Base-by-base conservation (phyloP, 2,329 filamentous ascomycete genomes). In the Penicillium capsulatum region DNA sequence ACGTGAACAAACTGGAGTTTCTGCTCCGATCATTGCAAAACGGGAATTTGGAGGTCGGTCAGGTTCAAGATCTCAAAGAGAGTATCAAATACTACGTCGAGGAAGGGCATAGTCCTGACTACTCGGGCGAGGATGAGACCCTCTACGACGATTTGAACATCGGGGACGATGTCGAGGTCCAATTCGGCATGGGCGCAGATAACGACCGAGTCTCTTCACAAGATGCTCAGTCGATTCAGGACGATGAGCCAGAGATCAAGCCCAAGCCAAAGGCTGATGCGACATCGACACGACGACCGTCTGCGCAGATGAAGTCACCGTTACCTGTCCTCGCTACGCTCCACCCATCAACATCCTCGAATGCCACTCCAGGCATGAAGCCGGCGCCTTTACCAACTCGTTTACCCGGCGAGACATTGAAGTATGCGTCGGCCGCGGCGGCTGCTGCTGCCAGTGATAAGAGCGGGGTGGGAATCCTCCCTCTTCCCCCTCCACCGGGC, bases 61-160 rank as follows among this genome's bases (percentile, higher is more conserved):
- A 92, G 63, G 90, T 98, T 53, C 83, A 80, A 49, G 86, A 92
- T 2, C 72, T 97, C 38, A 87, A 96, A 64, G 91, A 97, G 54
- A 84, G 81, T 63, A 97, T 98, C 65, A 83, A 83, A 56, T 96
- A 96, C 69, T 98, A 97, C 63, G 89, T 97, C 34, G 82, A 90
- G 38, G 89, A 92, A 62, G 89, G 89, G 53, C 81, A 84, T 69
- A 88, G 86, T 52, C 78, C 86, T 31, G 91, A 97, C 61, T 97
- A 88, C 67, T 83, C 88, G 65, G 66, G 68, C 1, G 90, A 96
- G 57, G 90, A 97, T 62, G 92, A 98, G 57, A 83, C 80, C 49
- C 84, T 98, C 66, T 98, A 97, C 70, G 89, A 98, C 61, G 91
- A 96, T 39, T 77, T 97, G 40, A 86, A 90, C 57, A 79, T 98